phyloP scores from a whole-genome alignment of 495 filamentous ascomycete genomes.

The Cetradonia linearis region DNA sequence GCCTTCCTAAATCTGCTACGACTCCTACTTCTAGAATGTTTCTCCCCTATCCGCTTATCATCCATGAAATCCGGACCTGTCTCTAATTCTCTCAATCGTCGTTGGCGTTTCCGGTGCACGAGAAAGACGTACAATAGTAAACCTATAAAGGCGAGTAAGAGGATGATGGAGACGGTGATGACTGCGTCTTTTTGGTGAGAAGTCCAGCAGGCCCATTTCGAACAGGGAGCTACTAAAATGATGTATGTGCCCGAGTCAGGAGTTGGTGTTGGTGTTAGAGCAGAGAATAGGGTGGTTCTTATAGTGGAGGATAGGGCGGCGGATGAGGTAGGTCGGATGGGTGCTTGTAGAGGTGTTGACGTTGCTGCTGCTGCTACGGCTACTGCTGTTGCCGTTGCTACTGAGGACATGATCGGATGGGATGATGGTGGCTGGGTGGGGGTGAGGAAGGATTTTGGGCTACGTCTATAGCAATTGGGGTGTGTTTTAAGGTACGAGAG shows the following conservation, averaged over 20 bases:
- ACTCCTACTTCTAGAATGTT: neutral
- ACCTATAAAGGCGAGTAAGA: neutral
- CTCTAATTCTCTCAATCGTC: neutral
- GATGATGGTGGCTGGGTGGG: neutral
- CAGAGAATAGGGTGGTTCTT: neutral
- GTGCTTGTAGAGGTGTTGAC: neutral
- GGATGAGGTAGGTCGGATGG: neutral
- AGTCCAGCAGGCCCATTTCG: constrained; percentile 2
- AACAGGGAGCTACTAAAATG: neutral
- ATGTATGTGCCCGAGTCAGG: neutral
- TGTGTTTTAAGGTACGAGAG: neutral
- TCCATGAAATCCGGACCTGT: constrained; percentile 3
- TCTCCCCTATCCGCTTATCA: neutral
- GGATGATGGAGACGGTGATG: constrained; percentile 3
- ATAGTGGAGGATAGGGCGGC: neutral
- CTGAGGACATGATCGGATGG: neutral
- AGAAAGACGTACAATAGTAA: neutral
- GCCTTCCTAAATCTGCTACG: neutral
- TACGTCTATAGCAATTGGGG: neutral
- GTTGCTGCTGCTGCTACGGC: neutral
- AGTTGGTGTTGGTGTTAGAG: neutral
- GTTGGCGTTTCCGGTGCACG: neutral
- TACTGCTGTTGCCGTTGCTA: neutral
- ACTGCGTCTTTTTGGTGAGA: constrained; percentile 6
- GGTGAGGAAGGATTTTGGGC: neutral